phyloP scores from a whole-genome alignment of 2,329 filamentous ascomycete genomes.

The Bipolaris sorokiniana region DNA sequence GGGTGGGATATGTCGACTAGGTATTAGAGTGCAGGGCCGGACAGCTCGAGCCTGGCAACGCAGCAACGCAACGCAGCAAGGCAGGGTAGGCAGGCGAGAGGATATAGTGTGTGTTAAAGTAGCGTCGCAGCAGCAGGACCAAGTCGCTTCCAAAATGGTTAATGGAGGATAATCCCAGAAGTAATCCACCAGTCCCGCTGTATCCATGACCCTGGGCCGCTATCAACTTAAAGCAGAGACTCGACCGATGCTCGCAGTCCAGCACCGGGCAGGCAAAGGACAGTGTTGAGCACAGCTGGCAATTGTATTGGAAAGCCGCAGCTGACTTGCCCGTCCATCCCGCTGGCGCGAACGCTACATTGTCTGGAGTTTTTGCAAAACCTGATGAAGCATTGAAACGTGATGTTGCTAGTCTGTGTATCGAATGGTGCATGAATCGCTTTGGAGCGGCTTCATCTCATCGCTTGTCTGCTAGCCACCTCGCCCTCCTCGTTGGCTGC shows the following conservation, averaged over 20 bases:
- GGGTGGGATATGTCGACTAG: conserved; percentile 45
- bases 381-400: conserved; percentile 36
- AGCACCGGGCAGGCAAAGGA: conserved; percentile 38
- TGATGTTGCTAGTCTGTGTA: conserved; percentile 29
- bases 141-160: conserved; percentile 38
- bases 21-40: conserved; percentile 36
- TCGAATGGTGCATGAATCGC: conserved; percentile 35
- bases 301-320: conserved; percentile 31
- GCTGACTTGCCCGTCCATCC: conserved; percentile 38
- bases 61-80: conserved; percentile 38
- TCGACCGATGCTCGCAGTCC: conserved; percentile 35
- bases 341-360: conserved; percentile 43
- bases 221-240: conserved; percentile 41
- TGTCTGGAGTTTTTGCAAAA: conserved; percentile 34
- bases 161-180: conserved; percentile 40
- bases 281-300: conserved; percentile 35
- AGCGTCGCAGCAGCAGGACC: conserved; percentile 38
- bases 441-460: conserved; percentile 27
- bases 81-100: conserved; percentile 31
- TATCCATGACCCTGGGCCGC: conserved; percentile 37
- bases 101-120: conserved; percentile 43
- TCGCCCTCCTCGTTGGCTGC: conserved; percentile 35
- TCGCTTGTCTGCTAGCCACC: conserved; percentile 22
- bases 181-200: conserved; percentile 31
- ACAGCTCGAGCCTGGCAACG: conserved; percentile 32